Percentiles rank a stretch among this genome's conserved stretches.
phyloP scores from a whole-genome alignment of 2,329 filamentous ascomycete species.

The Claviceps purpurea region DNA sequence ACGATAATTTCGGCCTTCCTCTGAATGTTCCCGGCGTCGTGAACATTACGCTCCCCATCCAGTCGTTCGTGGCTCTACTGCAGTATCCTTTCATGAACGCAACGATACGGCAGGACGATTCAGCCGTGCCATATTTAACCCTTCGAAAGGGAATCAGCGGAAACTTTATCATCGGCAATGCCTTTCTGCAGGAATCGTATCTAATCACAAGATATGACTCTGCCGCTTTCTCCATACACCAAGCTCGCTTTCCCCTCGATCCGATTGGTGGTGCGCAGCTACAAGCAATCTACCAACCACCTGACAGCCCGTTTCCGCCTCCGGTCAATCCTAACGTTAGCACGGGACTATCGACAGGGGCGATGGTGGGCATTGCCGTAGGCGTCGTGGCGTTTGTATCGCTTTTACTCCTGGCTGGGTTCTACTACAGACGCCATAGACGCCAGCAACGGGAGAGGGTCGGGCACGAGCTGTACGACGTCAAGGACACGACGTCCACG shows the following conservation, averaged over 20 bases:
- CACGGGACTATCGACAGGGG: slow-evolving; percentile 23
- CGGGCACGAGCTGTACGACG: slow-evolving; percentile 16
- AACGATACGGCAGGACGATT: slow-evolving; percentile 29
- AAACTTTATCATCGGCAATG: slow-evolving; percentile 48
- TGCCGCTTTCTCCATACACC: slow-evolving; percentile 38
- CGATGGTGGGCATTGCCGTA: slow-evolving; percentile 33
- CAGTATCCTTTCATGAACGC: slow-evolving; percentile 34
- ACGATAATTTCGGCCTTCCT: slow-evolving; percentile 36
- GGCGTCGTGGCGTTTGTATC: slow-evolving; percentile 23
- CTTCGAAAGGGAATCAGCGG: slow-evolving; percentile 42
- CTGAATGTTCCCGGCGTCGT: slow-evolving; percentile 35
- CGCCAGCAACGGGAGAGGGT: slow-evolving; percentile 17
- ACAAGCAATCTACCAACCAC: slow-evolving; percentile 27
- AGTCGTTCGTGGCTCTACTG: slow-evolving; percentile 36
- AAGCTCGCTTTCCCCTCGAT: slow-evolving; percentile 37
- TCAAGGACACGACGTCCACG: slow-evolving; percentile 24
- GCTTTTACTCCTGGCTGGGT: slow-evolving; percentile 16
- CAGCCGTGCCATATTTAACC: slow-evolving; percentile 49
- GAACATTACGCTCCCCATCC: slow-evolving; percentile 40
- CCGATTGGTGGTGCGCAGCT: slow-evolving; percentile 27
- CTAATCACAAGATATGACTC: slow-evolving; percentile 43
- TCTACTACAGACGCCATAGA: slow-evolving; percentile 21
- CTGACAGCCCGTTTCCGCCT: slow-evolving; percentile 33
- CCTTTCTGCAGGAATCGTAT: slow-evolving; percentile 58
- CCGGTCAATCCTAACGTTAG: slow-evolving; percentile 13